phyloP scores from a whole-genome alignment of 352 stramenopile genomes.

The Globisporangium carolinianum region DNA sequence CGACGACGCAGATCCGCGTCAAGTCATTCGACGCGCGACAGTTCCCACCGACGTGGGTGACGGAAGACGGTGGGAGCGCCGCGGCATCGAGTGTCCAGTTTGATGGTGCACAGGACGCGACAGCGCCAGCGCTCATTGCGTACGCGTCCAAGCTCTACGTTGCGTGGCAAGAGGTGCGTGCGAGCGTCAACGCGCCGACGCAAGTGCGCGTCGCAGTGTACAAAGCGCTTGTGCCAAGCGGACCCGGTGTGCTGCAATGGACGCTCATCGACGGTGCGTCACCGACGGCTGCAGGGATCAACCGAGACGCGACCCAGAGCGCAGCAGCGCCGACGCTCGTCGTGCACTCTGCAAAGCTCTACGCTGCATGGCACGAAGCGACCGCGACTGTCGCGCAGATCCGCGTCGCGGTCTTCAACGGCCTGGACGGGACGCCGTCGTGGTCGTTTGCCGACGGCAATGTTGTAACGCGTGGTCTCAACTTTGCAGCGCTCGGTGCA shows the following conservation, averaged over 20 bases:
- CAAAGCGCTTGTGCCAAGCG: constrained; percentile 13
- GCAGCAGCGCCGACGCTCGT: constrained; percentile 24
- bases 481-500: constrained; percentile 24
- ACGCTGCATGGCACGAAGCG: constrained; percentile 50
- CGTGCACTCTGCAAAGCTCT: constrained; percentile 36
- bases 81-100: constrained; percentile 36
- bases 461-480: constrained; percentile 23
- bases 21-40: constrained; percentile 27
- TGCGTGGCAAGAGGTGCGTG: constrained; percentile 41
- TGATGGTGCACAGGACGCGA: constrained; percentile 27
- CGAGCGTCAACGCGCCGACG: constrained; percentile 19
- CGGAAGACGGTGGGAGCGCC: constrained; percentile 33
- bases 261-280: constrained; percentile 23
- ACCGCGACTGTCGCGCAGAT: constrained; percentile 25
- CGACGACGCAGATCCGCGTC: constrained; percentile 34
- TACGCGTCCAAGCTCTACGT: constrained; percentile 33
- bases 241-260: constrained; percentile 24
- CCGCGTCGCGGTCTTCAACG: constrained; percentile 50
- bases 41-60: constrained; percentile 25
- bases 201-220: constrained; percentile 47
- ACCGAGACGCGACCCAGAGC: constrained; percentile 29
- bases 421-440: constrained; percentile 21
- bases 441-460: constrained; percentile 66
- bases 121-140: constrained; percentile 17
- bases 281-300: constrained; percentile 29